Evolutionary conservation across 768 basidiomycete genomes (phyloP), one percentile per base, ranked within the genome.

Genomic region (Scleroderma bovista): DNA sequence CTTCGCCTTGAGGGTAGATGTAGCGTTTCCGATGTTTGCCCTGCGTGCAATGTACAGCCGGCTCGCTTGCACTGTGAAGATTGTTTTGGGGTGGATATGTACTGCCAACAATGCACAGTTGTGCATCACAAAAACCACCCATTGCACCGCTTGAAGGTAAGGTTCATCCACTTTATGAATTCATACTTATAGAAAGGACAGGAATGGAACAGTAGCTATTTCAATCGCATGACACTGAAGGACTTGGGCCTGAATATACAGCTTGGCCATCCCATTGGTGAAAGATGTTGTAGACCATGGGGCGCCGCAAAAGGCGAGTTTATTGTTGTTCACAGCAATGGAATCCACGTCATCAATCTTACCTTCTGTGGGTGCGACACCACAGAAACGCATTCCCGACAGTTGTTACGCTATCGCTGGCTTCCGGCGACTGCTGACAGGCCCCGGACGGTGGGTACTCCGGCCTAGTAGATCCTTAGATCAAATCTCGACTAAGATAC

Each of bases 341-440:
- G 37, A 2, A n/a, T 38, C 8, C 16, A 38, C 8, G 17, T 38
- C 19, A 19, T 38, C 16, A 38, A 19, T n/a, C 37, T 38, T 38
- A 1, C 16, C 4, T 38, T 38, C 16, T 38, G 37, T n/a, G 16
- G 37, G 15, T 38, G 37, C 8, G 37, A 38, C 15, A 17, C 37
- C 3, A 8, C 37, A 38, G 37, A 38, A 16, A 16, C 37, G 17
- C 16, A 16, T 17, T 16, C 13, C 17, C n/a, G 22, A n/a, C 60
- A 62, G 33, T 50, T 62, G 20, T 36, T 64, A 15, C 57, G 29
- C 8, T 17, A n/a, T 19, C 9, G 33, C 1, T 60, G 57, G 44
- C 70, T 61, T 47, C 72, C 71, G 1, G 68, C 70, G 0, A 73
- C 66, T 2, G 42, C 53, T 2, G 23, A 45, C 0, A 26, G 57